Conservation (phyloP, 169 alveolate genomes). For the Plasmodium yoelii region DNA sequence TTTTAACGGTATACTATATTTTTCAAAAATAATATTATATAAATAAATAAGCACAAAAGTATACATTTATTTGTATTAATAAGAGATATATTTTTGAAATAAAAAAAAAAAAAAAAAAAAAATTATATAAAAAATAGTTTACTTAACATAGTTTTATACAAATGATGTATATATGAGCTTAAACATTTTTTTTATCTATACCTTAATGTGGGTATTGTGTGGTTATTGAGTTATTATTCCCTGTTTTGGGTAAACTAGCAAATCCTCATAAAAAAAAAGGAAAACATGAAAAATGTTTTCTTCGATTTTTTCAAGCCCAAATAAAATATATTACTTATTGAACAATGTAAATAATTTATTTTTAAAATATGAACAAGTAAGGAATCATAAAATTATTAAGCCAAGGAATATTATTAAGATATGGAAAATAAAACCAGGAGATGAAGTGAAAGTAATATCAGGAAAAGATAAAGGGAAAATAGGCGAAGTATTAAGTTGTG, state of each 20-base stretch:
- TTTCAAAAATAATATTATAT: too few relatives aligned
- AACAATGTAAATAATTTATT: constrained; percentile 20
- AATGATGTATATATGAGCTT: too few relatives aligned
- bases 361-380: constrained; percentile 29
- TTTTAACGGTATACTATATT: too few relatives aligned
- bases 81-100: too few relatives aligned
- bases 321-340: background rate
- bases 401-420: constrained; percentile 81
- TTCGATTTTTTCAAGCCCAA: constrained; percentile 21
- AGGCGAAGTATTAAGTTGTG: constrained; percentile 89
- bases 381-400: constrained; percentile 84
- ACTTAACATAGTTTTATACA: too few relatives aligned
- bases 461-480: constrained; percentile 89
- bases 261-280: background rate
- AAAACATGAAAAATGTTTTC: constrained; percentile 42
- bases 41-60: too few relatives aligned
- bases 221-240: too few relatives aligned
- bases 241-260: background rate
- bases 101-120: too few relatives aligned
- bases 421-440: constrained; percentile 92
- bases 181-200: too few relatives aligned
- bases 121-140: too few relatives aligned
- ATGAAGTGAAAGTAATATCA: constrained; percentile 88
- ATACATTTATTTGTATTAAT: too few relatives aligned
- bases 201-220: too few relatives aligned